Base-by-base conservation (phyloP, 1,139 yeast genomes). In the Wickerhamiella pararugosa region DNA sequence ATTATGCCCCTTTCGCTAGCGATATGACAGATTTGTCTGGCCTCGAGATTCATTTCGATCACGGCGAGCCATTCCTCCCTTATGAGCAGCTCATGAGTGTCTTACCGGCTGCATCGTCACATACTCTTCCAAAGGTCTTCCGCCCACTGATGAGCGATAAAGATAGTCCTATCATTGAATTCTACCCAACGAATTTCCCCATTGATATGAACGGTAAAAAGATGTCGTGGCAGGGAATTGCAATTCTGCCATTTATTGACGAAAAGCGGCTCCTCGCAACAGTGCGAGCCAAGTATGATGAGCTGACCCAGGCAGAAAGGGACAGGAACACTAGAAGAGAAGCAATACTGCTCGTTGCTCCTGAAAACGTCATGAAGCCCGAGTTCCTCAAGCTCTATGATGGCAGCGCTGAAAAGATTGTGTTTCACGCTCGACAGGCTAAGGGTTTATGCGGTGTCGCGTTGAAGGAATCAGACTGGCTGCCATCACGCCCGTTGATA, bases 201-300 rank as follows among this genome's bases (percentile, higher is more conserved):
- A 71, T 84, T 41, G 98, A 90, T 63, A 71, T 79, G 75, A 92
- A 92, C 58, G 98, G 98, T 41, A 92, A 90, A 58, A 82, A 90
- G 43, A 94, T 93, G 29, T 77, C 83, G 37, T 92, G 99, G 99
- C 98, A 92, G 64, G 98, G 97, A 6, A 95, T 92, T 45, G 95
- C 92, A 7, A 72, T 84, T 55, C 71, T 92, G 48, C 80, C 94
- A n/a, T 92, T 92, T 67, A 96, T 92, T 43, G 97, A 92, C 52
- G 90, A 82, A 55, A 62, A 71, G 28, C 70, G 92, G 47, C 69
- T 92, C 46, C 65, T 82, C 39, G 73, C 67, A 1, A 87, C 87
- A 0, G 73, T 90, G 69, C 68, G 66, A 39, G 79, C 92, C 6
- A 49, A 49, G 38, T 81, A 83, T 46, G 55, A 63, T 0, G 70